Evolutionary conservation across 257 asterid species (phyloP).

Genomic region (Solanum chaucha): DNA sequence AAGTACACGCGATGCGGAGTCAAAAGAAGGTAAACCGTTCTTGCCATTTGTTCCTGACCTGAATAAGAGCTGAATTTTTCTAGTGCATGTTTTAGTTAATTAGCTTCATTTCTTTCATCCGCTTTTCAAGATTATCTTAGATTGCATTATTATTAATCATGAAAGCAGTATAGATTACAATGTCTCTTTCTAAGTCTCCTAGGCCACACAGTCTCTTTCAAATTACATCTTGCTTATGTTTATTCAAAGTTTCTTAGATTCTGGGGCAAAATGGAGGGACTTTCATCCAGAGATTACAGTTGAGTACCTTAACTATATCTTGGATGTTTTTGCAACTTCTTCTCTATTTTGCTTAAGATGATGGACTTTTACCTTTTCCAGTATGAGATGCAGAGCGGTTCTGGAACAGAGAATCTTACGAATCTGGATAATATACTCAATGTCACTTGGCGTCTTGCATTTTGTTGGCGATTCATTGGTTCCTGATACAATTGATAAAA

Average conservation of each 20-base stretch:
- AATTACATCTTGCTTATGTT: neutral
- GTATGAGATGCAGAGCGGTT: too few species aligned
- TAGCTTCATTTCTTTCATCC: neutral
- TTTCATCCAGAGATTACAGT: too few species aligned
- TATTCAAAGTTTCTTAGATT: constrained; percentile 6
- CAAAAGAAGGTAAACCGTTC: constrained; percentile 26
- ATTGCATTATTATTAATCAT: neutral
- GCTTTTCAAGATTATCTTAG: neutral
- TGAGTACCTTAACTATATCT: too few species aligned
- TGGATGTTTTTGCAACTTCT: too few species aligned
- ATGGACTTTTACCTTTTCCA: neutral
- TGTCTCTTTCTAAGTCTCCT: neutral
- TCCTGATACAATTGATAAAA: constrained; percentile 65
- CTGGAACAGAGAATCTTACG: too few species aligned
- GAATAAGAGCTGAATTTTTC: neutral
- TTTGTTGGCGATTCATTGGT: too few species aligned
- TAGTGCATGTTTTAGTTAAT: neutral
- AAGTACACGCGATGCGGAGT: constrained; percentile 2
- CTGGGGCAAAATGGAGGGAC: constrained; percentile 28
- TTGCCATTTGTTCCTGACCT: neutral
- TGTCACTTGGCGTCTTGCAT: too few species aligned
- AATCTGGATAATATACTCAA: too few species aligned
- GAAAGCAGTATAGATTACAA: neutral
- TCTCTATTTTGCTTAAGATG: neutral
- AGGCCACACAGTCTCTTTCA: neutral